Percentiles rank a stretch among this genome's conserved stretches.
Evolutionary conservation across 495 filamentous ascomycete genomes (phyloP).

Genomic region (Penicillium psychrofluorescens): DNA sequence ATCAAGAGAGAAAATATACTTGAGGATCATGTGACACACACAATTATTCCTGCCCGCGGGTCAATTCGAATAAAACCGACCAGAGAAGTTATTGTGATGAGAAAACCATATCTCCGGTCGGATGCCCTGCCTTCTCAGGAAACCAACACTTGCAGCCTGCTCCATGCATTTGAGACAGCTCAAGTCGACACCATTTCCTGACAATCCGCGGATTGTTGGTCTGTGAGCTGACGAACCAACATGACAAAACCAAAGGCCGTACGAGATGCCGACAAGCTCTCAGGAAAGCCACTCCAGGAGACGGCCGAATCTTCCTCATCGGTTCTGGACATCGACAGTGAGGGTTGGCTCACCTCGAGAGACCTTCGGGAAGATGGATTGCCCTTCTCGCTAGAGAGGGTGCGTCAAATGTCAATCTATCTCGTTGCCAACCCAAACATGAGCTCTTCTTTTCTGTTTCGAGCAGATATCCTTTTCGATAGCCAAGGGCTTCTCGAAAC

Average conservation of each 20-base stretch:
- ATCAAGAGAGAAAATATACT: too few relatives aligned
- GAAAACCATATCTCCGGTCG: too few relatives aligned
- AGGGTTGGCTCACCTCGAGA: conserved; percentile 27
- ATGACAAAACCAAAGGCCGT: conserved; percentile 9
- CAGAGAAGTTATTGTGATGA: too few relatives aligned
- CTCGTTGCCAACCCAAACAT: conserved; percentile 81
- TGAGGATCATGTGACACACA: too few relatives aligned
- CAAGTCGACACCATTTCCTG: too few relatives aligned
- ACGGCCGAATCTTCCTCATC: conserved; percentile 14
- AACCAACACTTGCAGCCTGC: too few relatives aligned
- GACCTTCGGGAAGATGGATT: conserved; percentile 22
- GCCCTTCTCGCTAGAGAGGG: conserved; percentile 49
- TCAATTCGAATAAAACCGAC: too few relatives aligned
- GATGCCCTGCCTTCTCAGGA: too few relatives aligned
- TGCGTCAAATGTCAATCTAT: conserved; percentile 59
- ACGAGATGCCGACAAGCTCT: conserved; percentile 19
- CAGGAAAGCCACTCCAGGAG: conserved; percentile 22
- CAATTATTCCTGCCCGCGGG: too few relatives aligned
- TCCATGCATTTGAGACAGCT: too few relatives aligned
- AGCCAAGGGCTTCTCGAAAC: conserved; percentile 30
- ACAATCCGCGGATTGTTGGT: too few relatives aligned
- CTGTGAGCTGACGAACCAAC: background rate
- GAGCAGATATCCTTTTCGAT: conserved; percentile 74
- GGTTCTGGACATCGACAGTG: conserved; percentile 4
- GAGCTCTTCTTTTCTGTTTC: conserved; percentile 74